These are phyloP conservation scores for Phytophthora palmivora DNA, from an alignment of 352 stramenopile genomes.

Conservation along the genomic window DNA sequence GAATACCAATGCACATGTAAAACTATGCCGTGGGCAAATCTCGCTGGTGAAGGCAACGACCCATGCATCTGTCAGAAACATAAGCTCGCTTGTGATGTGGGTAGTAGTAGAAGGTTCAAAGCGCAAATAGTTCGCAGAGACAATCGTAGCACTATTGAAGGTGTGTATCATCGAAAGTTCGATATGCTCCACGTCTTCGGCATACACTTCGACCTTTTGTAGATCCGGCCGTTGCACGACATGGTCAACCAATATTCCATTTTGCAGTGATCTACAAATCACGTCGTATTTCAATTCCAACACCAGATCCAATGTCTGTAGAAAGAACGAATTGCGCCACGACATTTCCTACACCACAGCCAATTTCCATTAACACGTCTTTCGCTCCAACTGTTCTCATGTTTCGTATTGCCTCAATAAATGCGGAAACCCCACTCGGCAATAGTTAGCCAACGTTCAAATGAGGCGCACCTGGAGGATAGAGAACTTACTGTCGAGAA, in stretches of 20 bases:
- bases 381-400: not conserved
- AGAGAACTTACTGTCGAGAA: not conserved
- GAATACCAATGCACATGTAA: not conserved
- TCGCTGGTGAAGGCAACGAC: no score
- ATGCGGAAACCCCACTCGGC: not conserved
- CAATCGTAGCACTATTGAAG: no score
- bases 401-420: not conserved
- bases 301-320: no score
- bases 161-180: no score
- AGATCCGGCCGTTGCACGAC: no score
- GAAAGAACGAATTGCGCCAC: no score
- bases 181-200: no score
- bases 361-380: conserved; percentile 4
- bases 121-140: not conserved
- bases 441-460: conserved; percentile 1
- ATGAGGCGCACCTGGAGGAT: not conserved
- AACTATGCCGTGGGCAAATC: not conserved
- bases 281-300: conserved; percentile 1
- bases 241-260: not conserved
- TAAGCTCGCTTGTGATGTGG: not conserved
- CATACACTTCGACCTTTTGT: no score
- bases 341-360: not conserved
- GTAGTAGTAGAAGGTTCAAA: not conserved
- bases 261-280: conserved; percentile 1
- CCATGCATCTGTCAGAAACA: not conserved